Evolutionary conservation across 345 rosid genomes (phyloP).

Genomic region (Syzygium aromaticum): DNA sequence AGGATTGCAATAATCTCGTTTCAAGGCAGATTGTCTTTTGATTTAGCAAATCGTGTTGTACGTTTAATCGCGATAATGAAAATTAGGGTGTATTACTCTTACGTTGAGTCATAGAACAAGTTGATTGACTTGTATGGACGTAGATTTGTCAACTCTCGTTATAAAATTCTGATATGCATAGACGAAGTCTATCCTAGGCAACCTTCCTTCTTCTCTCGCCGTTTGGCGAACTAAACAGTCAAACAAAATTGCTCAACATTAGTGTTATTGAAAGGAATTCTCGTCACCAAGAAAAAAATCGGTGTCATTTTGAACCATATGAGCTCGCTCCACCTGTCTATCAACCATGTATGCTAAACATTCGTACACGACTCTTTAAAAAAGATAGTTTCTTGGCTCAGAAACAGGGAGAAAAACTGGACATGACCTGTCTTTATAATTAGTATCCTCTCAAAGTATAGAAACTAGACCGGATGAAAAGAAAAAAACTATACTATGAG

Average conservation of each 20-base stretch:
- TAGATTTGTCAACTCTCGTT: neutral
- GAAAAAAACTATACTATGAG: neutral
- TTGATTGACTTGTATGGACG: neutral
- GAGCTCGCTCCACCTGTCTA: neutral
- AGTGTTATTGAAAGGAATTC: neutral
- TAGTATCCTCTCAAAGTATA: neutral
- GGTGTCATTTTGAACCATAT: neutral
- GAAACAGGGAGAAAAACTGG: neutral
- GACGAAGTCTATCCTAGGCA: neutral
- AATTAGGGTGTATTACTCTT: neutral
- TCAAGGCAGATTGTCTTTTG: neutral
- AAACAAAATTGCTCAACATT: neutral
- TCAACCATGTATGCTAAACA: neutral
- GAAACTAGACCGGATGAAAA: neutral
- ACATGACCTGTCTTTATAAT: neutral
- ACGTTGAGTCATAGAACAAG: neutral
- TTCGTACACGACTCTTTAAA: neutral
- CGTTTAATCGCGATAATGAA: neutral
- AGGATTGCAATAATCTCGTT: neutral
- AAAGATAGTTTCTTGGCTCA: neutral
- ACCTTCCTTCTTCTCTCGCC: neutral
- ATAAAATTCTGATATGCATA: neutral
- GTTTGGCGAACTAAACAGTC: neutral
- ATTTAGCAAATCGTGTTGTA: neutral
- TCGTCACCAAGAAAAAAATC: neutral